Evolutionary conservation across 2,329 filamentous ascomycete species (phyloP).

Genomic region (Pseudocercospora eumusae): DNA sequence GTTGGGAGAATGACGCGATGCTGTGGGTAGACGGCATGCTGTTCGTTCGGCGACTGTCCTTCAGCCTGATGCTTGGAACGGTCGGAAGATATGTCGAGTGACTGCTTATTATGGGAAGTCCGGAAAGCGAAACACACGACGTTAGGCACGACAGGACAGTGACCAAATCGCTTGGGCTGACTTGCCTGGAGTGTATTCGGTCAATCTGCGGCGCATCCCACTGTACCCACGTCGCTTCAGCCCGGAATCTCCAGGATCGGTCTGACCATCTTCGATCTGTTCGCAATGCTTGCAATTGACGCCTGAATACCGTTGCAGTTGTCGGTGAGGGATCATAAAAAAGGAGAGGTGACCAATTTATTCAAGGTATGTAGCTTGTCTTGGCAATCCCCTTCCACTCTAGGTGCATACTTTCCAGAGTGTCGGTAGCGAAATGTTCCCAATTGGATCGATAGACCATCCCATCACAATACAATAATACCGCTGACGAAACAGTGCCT

Average conservation of each 20-base stretch:
- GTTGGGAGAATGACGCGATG: background rate
- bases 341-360: background rate
- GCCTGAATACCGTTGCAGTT: background rate
- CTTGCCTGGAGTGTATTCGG: background rate
- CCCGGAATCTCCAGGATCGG: slow-evolving; percentile 5
- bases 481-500: slow-evolving; percentile 1
- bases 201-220: background rate
- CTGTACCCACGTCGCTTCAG: slow-evolving; percentile 6
- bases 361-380: background rate
- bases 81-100: background rate
- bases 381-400: background rate
- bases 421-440: background rate
- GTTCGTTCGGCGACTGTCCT: background rate
- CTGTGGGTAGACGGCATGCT: background rate
- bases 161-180: background rate
- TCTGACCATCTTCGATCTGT: slow-evolving; percentile 9
- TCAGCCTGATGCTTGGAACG: background rate
- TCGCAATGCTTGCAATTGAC: slow-evolving; percentile 2
- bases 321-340: background rate
- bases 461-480: background rate
- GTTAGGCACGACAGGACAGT: background rate
- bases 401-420: background rate
- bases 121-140: background rate
- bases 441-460: background rate
- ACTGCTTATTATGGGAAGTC: background rate